These are phyloP conservation scores for Sclerotinia spermophila DNA, from an alignment of 2,329 filamentous ascomycete species.

Conservation along the genomic window DNA sequence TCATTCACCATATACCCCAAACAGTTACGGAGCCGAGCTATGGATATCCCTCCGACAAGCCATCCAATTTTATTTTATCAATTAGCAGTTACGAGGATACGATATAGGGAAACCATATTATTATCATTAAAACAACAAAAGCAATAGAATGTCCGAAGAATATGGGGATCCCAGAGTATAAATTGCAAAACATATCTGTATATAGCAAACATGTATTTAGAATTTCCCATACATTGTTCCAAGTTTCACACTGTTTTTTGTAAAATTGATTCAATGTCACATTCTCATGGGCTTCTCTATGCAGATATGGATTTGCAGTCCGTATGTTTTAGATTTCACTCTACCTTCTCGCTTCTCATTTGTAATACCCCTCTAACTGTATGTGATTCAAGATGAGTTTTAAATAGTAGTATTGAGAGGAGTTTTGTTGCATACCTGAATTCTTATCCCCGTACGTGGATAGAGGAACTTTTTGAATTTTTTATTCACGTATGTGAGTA, in stretches of 20 bases:
- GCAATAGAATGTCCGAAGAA: background rate
- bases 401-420: background rate
- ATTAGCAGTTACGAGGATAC: background rate
- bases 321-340: background rate
- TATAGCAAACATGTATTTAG: background rate
- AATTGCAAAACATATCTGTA: background rate
- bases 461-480: background rate
- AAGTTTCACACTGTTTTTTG: too few species aligned
- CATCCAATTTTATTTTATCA: too few species aligned
- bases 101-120: too few species aligned
- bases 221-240: background rate
- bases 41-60: background rate
- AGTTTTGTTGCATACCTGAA: background rate
- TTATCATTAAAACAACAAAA: background rate
- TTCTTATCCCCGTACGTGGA: background rate
- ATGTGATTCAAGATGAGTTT: background rate
- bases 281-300: too few species aligned
- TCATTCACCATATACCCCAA: background rate
- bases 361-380: background rate
- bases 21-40: background rate
- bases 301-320: too few species aligned
- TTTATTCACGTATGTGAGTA: background rate
- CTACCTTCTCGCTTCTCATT: background rate
- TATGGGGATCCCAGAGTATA: background rate
- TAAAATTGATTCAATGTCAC: too few species aligned